Base-by-base conservation (phyloP, 2,329 filamentous ascomycete genomes). In the Paecilomyces niveus region DNA sequence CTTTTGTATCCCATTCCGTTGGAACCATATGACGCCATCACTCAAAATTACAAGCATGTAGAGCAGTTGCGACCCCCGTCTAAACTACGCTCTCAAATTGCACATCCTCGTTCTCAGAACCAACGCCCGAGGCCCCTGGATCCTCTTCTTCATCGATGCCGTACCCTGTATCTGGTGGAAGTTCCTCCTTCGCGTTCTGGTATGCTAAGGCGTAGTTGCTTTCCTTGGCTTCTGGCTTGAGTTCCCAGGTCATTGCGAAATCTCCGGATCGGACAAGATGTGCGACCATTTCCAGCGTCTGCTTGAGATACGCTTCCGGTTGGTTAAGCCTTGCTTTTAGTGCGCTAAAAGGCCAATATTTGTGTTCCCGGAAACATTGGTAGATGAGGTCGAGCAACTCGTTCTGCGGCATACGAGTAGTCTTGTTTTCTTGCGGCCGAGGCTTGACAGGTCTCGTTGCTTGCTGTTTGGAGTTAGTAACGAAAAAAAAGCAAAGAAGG, bases 311-410 rank as follows among this genome's bases (percentile, higher is more conserved):
- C n/a, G 89, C 87, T 72, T 97, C 94, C 1, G 94, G 94, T 76
- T 99, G 94, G 60, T 87, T 84, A 45, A 95, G 84, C 61, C 83
- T 80, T 55, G 85, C 81, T 63, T 91, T 90, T 65, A 99, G 83
- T 4, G 89, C 85, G 70, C 90, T 92, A 81, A 97, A 89, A n/a
- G 89, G 87, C 92, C 93, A 99, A 75, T 94, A 97, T 67, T 88
- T 86, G 80, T 89, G 96, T 68, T 89, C 80, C 58, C 87, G 85
- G 85, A 97, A 99, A 70, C 87, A 89, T 54, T 83, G 78, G 79
- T 93, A 92, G 61, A 99, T 86, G 63, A 85, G 83, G 76, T 97
- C 92, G 76, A 96, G 78, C 62, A 99, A 85, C 68, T 94, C 89
- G 80, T 91, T 88, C 74, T 92, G 87, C 52, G 91, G 87, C 76